A percentile compares a stretch with the other conserved stretches of the same genome.
These are phyloP conservation scores for Beta vulgaris DNA, from an alignment of 148 eudicot genomes.

Conservation along the genomic window DNA sequence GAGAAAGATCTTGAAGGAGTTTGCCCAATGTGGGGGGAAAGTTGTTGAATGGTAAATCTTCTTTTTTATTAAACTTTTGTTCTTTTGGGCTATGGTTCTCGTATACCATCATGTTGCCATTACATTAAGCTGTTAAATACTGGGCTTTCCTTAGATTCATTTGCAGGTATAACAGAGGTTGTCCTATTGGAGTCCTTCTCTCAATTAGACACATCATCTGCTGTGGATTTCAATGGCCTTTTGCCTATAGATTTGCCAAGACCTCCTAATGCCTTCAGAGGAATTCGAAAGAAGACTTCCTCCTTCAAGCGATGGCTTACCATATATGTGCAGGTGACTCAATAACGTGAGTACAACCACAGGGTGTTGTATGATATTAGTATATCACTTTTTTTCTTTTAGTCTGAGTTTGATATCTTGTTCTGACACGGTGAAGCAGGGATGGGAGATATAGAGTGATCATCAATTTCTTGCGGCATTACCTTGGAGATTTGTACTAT, in stretches of 20 bases:
- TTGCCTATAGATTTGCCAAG: slow-evolving; percentile 60
- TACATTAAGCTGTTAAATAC: slow-evolving; percentile 10
- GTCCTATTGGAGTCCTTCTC: slow-evolving; percentile 51
- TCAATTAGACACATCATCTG: slow-evolving; percentile 41
- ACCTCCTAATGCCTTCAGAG: slow-evolving; percentile 76
- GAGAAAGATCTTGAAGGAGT: slow-evolving; percentile 62
- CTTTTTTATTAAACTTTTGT: background rate
- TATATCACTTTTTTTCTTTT: background rate
- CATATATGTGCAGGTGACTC: slow-evolving; percentile 81
- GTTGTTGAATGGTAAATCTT: slow-evolving; percentile 58
- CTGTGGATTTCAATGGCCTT: slow-evolving; percentile 46
- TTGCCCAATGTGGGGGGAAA: slow-evolving; percentile 51
- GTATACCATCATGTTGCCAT: background rate
- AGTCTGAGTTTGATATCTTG: slow-evolving; percentile 2
- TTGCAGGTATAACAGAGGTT: slow-evolving; percentile 57
- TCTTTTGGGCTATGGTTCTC: background rate
- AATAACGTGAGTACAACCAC: slow-evolving; percentile 43
- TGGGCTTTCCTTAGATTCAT: slow-evolving; percentile 51
- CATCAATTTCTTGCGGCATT: slow-evolving; percentile 72
- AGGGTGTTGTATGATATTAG: slow-evolving; percentile 6
- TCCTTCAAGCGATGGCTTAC: slow-evolving; percentile 90
- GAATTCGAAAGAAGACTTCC: slow-evolving; percentile 67
- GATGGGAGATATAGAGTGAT: slow-evolving; percentile 65
- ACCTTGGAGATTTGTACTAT: slow-evolving; percentile 92
- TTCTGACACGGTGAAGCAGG: slow-evolving; percentile 36